Percentiles rank a stretch among this genome's conserved stretches.
These are phyloP conservation scores for Xylaria intraflava DNA, from an alignment of 495 filamentous ascomycete genomes.

Conservation along the genomic window DNA sequence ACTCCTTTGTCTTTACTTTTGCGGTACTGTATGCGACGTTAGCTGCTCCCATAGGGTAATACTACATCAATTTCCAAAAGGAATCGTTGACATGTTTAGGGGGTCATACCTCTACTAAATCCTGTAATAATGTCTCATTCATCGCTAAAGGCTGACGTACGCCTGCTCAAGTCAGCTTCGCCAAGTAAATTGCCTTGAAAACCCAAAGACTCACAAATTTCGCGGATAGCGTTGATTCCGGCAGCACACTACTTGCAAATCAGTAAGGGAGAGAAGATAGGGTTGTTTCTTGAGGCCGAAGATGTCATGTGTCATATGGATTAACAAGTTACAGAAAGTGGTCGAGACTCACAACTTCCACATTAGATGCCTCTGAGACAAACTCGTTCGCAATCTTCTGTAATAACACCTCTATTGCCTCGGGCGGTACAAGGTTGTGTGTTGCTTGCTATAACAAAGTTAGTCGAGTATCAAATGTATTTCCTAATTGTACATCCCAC, in stretches of 20 bases:
- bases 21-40: constrained; percentile 52
- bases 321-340: neutral
- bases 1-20: constrained; percentile 97
- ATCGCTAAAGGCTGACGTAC: constrained; percentile 88
- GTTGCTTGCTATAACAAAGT: constrained; percentile 54
- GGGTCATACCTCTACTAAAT: constrained; percentile 59
- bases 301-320: neutral
- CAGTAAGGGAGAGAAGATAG: neutral
- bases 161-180: constrained; percentile 13
- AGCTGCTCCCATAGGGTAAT: neutral
- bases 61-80: neutral
- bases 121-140: constrained; percentile 91
- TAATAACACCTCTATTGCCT: constrained; percentile 83
- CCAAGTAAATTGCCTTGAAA: neutral
- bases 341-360: constrained; percentile 53
- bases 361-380: constrained; percentile 86
- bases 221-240: constrained; percentile 88
- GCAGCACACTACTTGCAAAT: constrained; percentile 55
- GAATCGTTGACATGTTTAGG: neutral
- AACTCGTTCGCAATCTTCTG: constrained; percentile 98
- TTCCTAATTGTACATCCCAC: neutral
- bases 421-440: constrained; percentile 86
- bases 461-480: neutral
- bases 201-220: constrained; percentile 55
- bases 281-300: neutral